Evolutionary conservation across 352 stramenopile genomes (phyloP).

Genomic region (Ophiocytium majus): DNA sequence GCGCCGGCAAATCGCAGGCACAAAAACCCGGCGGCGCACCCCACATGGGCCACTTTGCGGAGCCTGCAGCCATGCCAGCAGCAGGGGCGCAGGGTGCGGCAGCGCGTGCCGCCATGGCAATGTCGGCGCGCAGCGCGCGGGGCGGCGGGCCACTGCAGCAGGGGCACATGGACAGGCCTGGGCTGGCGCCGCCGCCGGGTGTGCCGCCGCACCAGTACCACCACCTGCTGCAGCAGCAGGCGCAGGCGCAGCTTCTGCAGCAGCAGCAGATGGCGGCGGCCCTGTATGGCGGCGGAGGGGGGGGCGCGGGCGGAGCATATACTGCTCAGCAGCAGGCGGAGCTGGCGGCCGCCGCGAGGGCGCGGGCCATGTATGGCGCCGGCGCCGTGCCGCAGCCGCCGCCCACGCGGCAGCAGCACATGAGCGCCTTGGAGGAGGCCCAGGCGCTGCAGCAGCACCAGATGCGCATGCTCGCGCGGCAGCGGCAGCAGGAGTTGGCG

Average conservation of each 20-base stretch:
- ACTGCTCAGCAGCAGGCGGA: neutral
- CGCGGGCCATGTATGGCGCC: neutral
- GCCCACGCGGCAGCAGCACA: neutral
- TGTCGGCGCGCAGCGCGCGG: neutral
- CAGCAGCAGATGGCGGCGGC: neutral
- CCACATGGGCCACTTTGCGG: neutral
- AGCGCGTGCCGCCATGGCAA: neutral
- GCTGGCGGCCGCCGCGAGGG: neutral
- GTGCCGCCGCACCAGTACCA: neutral
- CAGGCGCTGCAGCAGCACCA: slow-evolving; percentile 9
- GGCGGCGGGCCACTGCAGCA: neutral
- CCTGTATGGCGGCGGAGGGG: neutral
- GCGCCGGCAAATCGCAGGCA: neutral
- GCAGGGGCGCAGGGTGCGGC: neutral
- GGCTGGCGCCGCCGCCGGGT: neutral
- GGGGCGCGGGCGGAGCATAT: neutral
- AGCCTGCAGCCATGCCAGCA: neutral
- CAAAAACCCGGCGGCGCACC: neutral
- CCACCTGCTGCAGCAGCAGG: neutral
- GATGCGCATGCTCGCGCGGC: neutral
- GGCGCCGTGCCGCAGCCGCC: too few species aligned
- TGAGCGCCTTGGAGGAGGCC: neutral
- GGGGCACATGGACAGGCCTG: neutral
- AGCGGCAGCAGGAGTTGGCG: slow-evolving; percentile 19
- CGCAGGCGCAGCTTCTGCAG: neutral